These are phyloP conservation scores for Bombardia bombarda DNA, from an alignment of 495 filamentous ascomycete genomes.

Conservation along the genomic window DNA sequence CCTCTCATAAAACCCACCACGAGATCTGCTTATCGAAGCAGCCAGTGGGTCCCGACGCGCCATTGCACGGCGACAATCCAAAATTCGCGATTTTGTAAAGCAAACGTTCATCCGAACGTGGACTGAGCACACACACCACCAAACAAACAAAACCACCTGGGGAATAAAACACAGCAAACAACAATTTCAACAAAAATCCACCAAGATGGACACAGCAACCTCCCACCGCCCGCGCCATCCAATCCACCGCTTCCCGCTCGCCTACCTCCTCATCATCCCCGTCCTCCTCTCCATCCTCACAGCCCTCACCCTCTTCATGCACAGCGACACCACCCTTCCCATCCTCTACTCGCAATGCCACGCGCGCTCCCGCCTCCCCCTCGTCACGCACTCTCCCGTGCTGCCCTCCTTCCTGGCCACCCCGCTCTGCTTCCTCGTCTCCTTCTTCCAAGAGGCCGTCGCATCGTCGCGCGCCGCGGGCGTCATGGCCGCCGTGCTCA, in stretches of 20 bases:
- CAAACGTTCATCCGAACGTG: no score
- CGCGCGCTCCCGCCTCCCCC: slow-evolving; percentile 26
- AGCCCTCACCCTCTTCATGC: slow-evolving; percentile 16
- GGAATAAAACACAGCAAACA: neutral
- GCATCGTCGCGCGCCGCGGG: slow-evolving; percentile 16
- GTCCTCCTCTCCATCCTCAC: slow-evolving; percentile 24
- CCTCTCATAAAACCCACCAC: no score
- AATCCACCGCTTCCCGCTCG: slow-evolving; percentile 19
- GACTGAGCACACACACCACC: no score
- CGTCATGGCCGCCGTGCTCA: slow-evolving; percentile 19
- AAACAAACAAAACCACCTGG: neutral
- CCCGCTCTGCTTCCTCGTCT: slow-evolving; percentile 31
- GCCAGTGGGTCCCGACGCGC: no score
- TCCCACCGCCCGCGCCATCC: slow-evolving; percentile 11
- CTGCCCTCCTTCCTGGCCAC: slow-evolving; percentile 18
- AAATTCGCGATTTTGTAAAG: no score
- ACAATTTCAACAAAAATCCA: neutral
- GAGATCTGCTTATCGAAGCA: no score
- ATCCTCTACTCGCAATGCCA: slow-evolving; percentile 37
- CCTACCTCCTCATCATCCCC: slow-evolving; percentile 23
- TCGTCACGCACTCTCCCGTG: slow-evolving; percentile 21
- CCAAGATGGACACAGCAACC: slow-evolving; percentile 12
- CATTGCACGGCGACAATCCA: no score
- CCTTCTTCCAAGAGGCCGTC: slow-evolving; percentile 26
- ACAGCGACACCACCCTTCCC: slow-evolving; percentile 29